Conservation (phyloP, 1,139 yeast genomes). For the Saccharomyces hybrid region DNA sequence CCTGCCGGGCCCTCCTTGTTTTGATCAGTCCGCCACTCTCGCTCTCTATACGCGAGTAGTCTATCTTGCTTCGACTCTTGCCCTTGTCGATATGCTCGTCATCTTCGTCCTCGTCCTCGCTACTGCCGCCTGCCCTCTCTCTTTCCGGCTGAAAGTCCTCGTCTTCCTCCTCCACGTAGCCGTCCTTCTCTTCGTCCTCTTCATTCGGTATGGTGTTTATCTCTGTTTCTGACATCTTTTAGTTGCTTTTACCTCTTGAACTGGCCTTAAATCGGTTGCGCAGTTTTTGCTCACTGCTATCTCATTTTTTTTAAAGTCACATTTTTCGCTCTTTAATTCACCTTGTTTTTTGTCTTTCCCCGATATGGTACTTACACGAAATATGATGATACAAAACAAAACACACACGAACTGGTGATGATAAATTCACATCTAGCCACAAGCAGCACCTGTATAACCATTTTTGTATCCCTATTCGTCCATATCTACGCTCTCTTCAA, state of each 20-base stretch:
- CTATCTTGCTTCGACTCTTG: slow-evolving; percentile 33
- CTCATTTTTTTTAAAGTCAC: too few relatives aligned
- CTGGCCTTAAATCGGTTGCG: too few relatives aligned
- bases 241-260: neutral
- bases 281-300: too few relatives aligned
- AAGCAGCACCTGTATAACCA: neutral
- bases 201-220: slow-evolving; percentile 18
- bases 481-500: neutral
- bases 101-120: slow-evolving; percentile 18
- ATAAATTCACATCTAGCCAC: neutral
- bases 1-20: slow-evolving; percentile 47
- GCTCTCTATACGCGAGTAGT: slow-evolving; percentile 41
- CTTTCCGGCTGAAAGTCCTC: slow-evolving; percentile 53
- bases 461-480: neutral
- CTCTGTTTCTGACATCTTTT: neutral
- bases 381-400: neutral
- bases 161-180: slow-evolving; percentile 55
- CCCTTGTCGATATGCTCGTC: slow-evolving; percentile 26
- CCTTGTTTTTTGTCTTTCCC: neutral
- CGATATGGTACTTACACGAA: slow-evolving; percentile 1
- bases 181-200: slow-evolving; percentile 30
- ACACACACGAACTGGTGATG: neutral
- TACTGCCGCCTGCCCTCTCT: slow-evolving; percentile 15
- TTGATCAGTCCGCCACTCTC: slow-evolving; percentile 49
- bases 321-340: neutral